A percentile compares a stretch with the other conserved stretches of the same genome.
Evolutionary conservation across 768 basidiomycete species (phyloP).

Genomic region (Cystofilobasidium ferigula): DNA sequence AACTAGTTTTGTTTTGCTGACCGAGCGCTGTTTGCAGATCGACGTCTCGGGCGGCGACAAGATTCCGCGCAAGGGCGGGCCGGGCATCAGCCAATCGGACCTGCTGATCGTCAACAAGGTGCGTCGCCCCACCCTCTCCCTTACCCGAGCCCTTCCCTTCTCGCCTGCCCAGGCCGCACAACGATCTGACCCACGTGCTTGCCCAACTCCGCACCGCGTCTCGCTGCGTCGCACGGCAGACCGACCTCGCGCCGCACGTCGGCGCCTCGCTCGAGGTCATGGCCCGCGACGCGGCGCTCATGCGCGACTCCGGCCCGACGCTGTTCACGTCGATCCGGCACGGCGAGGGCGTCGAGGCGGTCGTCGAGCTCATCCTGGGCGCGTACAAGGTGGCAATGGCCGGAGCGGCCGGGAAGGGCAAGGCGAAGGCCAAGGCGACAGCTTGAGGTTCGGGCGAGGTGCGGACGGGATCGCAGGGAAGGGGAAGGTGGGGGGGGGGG

Average conservation of each 20-base stretch:
- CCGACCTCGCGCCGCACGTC: constrained; percentile 83
- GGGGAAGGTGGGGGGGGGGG: no score
- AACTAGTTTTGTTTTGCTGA: no score
- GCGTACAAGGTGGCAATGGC: constrained; percentile 58
- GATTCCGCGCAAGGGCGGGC: constrained; percentile 94
- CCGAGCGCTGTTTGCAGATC: constrained; percentile 30
- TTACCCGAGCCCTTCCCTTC: background rate
- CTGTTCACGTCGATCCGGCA: constrained; percentile 77
- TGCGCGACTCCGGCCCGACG: constrained; percentile 91
- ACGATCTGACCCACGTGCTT: background rate
- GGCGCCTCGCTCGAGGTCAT: constrained; percentile 88
- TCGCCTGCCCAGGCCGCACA: background rate
- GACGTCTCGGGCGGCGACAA: constrained; percentile 77
- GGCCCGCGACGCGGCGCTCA: constrained; percentile 62
- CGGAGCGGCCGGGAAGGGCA: constrained; percentile 28
- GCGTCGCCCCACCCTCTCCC: constrained; percentile 10
- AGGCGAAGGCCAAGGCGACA: constrained; percentile 27
- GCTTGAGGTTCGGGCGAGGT: background rate
- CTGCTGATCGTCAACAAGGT: constrained; percentile 92
- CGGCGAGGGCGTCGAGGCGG: constrained; percentile 64
- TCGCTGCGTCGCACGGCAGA: constrained; percentile 44
- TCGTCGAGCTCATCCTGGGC: constrained; percentile 65
- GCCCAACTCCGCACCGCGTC: background rate
- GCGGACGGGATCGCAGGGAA: no score
- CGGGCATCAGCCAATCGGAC: constrained; percentile 76